Conservation (phyloP, 177 flowering plant genomes). For the Telopea speciosissima region DNA sequence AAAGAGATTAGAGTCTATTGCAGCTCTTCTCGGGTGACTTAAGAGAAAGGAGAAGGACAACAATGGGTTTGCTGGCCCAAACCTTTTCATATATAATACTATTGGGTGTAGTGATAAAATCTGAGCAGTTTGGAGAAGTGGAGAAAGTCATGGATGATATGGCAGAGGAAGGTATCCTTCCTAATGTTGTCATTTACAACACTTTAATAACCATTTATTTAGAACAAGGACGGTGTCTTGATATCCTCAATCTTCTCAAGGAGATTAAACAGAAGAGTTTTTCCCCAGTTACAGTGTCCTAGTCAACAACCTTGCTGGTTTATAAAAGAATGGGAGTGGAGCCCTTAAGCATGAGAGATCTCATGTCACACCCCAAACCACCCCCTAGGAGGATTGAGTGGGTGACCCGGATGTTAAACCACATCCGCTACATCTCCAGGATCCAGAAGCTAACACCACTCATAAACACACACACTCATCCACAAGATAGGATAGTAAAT, state of each 20-base stretch:
- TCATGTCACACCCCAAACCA: too few relatives aligned
- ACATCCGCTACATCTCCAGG: too few relatives aligned
- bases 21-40: conserved; percentile 80
- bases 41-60: conserved; percentile 48
- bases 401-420: too few relatives aligned
- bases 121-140: conserved; percentile 30
- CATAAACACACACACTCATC: too few relatives aligned
- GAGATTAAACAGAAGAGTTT: conserved; percentile 52
- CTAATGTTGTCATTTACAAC: conserved; percentile 80
- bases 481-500: too few relatives aligned
- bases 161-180: conserved; percentile 48
- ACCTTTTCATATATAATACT: conserved; percentile 75
- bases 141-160: conserved; percentile 62
- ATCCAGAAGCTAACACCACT: too few relatives aligned
- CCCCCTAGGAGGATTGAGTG: too few relatives aligned
- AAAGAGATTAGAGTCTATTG: conserved; percentile 47
- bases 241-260: conserved; percentile 57
- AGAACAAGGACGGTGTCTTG: conserved; percentile 45
- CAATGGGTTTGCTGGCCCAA: conserved; percentile 39
- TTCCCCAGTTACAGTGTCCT: conserved; percentile 59
- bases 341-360: too few relatives aligned
- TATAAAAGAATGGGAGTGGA: conserved; percentile 68
- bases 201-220: conserved; percentile 63
- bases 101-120: conserved; percentile 71
- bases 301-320: conserved; percentile 73